Conservation (phyloP, 768 basidiomycete genomes). For the Boletus sp. region DNA sequence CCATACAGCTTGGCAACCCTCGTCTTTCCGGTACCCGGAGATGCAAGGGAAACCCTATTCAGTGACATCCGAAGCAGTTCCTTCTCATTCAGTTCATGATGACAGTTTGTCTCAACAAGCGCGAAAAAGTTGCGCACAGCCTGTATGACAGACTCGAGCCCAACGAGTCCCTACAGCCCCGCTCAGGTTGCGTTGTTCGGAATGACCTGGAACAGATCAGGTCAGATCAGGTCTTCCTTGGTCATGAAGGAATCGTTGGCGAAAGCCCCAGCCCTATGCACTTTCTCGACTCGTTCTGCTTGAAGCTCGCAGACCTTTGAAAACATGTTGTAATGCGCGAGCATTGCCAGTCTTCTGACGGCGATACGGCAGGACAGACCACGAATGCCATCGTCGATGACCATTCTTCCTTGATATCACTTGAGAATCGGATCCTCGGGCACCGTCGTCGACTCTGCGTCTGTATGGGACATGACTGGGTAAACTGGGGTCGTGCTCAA, state of each 20-base stretch:
- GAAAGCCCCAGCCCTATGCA: constrained; percentile 34
- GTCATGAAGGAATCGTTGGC: constrained; percentile 51
- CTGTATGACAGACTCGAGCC: constrained; percentile 55
- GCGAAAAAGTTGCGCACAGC: constrained; percentile 47
- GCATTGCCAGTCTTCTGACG: constrained; percentile 49
- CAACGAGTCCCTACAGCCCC: constrained; percentile 50
- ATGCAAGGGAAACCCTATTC: too few species aligned
- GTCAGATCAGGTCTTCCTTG: too few species aligned
- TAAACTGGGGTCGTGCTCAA: constrained; percentile 72
- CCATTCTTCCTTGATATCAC: constrained; percentile 49
- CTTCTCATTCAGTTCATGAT: too few species aligned
- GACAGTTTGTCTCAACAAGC: constrained; percentile 53
- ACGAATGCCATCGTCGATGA: constrained; percentile 49
- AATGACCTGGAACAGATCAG: constrained; percentile 53
- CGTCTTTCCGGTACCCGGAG: too few species aligned
- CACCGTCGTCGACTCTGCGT: constrained; percentile 55
- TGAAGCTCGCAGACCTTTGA: constrained; percentile 49
- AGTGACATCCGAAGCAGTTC: too few species aligned
- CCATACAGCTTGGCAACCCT: too few species aligned
- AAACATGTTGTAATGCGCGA: constrained; percentile 52
- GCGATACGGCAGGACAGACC: constrained; percentile 50
- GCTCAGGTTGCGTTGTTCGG: constrained; percentile 47
- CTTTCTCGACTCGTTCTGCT: constrained; percentile 48
- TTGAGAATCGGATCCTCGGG: constrained; percentile 46
- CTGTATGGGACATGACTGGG: constrained; percentile 64